These are phyloP conservation scores for Linanthus parryae DNA, from an alignment of 148 eudicot genomes.

Conservation along the genomic window DNA sequence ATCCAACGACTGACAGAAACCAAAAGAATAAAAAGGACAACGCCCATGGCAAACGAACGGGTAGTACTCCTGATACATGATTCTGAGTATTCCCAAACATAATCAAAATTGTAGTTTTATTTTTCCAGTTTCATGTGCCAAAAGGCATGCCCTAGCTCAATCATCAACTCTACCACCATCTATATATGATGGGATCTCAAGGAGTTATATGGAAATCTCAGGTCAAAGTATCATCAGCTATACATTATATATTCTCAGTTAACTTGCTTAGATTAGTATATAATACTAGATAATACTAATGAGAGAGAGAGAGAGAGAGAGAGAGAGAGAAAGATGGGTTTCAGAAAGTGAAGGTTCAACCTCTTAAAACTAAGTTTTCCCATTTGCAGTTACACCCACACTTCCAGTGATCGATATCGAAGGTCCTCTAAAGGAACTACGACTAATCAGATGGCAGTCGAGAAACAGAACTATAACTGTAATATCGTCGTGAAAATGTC, in stretches of 20 bases:
- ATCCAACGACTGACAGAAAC: no score
- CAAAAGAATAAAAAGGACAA: no score
- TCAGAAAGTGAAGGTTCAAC: no score
- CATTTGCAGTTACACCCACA: constrained; percentile 23
- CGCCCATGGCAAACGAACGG: no score
- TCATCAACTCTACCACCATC: constrained; percentile 30
- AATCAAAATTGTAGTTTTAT: no score
- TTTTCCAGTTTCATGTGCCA: no score
- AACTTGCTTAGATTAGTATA: neutral
- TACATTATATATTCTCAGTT: neutral
- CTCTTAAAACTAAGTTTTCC: constrained; percentile 7
- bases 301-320: neutral
- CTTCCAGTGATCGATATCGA: constrained; percentile 49
- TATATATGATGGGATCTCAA: constrained; percentile 4
- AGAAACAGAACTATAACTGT: constrained; percentile 72
- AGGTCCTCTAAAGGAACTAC: constrained; percentile 34
- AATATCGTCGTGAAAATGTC: constrained; percentile 85
- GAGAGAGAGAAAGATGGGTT: neutral
- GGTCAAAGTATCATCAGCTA: constrained; percentile 1
- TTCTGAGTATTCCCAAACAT: no score
- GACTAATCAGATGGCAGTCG: constrained; percentile 46
- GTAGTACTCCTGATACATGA: no score
- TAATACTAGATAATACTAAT: neutral
- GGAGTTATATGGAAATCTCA: neutral
- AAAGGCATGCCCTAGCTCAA: constrained; percentile 30